These are phyloP conservation scores for Crucibulum laeve DNA, from an alignment of 768 basidiomycete genomes.

Conservation along the genomic window DNA sequence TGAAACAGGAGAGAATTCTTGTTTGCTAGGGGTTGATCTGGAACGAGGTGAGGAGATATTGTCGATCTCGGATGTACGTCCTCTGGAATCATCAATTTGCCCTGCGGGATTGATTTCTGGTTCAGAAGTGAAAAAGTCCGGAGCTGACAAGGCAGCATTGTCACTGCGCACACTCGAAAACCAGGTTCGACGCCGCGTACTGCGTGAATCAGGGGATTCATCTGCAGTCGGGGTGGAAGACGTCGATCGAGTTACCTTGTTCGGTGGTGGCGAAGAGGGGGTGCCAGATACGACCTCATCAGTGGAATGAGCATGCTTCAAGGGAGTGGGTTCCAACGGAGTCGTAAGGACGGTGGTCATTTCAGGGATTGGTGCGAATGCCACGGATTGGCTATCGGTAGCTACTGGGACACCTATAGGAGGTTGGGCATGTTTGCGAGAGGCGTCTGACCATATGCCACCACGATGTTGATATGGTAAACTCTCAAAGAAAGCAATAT, in stretches of 20 bases:
- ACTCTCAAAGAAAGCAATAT: slow-evolving; percentile 93
- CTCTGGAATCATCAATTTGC: not conserved
- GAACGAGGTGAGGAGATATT: slow-evolving; percentile 14
- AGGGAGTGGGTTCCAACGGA: slow-evolving; percentile 4
- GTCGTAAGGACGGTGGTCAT: slow-evolving; percentile 6
- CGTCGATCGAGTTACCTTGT: slow-evolving; percentile 1
- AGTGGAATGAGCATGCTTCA: slow-evolving; percentile 10
- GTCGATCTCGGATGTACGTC: not conserved
- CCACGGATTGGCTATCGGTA: slow-evolving; percentile 26
- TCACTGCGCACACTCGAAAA: slow-evolving; percentile 43
- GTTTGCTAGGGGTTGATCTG: slow-evolving; percentile 26
- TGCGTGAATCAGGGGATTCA: slow-evolving; percentile 15
- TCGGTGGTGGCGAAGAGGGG: slow-evolving; percentile 7
- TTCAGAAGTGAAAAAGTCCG: slow-evolving; percentile 10
- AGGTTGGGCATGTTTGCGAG: slow-evolving; percentile 24
- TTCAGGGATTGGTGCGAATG: slow-evolving; percentile 32
- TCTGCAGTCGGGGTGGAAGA: slow-evolving; percentile 5
- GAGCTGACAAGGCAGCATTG: slow-evolving; percentile 19
- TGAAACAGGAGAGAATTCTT: slow-evolving; percentile 11
- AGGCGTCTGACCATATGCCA: slow-evolving; percentile 85
- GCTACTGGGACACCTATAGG: slow-evolving; percentile 10
- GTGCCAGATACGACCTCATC: slow-evolving; percentile 13
- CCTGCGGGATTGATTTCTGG: slow-evolving; percentile 7
- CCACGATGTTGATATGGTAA: slow-evolving; percentile 60
- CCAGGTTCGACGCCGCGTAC: slow-evolving; percentile 52